Evolutionary conservation across 306 rosid species (phyloP).

Genomic region (Rosa rugosa): DNA sequence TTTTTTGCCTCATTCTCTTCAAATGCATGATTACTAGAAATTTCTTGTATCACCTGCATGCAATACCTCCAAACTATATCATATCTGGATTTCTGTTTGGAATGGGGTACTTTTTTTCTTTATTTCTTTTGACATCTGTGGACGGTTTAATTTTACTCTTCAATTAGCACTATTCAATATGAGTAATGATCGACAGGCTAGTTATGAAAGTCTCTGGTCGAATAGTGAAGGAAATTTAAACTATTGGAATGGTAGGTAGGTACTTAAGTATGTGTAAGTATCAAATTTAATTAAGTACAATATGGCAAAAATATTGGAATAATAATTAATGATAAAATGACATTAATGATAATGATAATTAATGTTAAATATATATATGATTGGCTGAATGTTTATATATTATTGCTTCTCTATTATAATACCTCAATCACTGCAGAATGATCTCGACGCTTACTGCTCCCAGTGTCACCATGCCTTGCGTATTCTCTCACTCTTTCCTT

Average conservation of each 20-base stretch:
- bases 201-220: neutral
- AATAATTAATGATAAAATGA: too few relatives aligned
- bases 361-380: too few relatives aligned
- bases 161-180: neutral
- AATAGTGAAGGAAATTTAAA: neutral
- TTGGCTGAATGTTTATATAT: too few relatives aligned
- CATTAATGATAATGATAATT: too few relatives aligned
- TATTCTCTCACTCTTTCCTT: too few relatives aligned
- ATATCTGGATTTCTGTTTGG: neutral
- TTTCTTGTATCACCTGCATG: slow-evolving; percentile 25
- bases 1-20: neutral
- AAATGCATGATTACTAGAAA: neutral
- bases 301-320: neutral
- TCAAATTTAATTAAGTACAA: neutral
- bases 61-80: neutral
- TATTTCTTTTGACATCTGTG: neutral
- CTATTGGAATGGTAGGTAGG: neutral
- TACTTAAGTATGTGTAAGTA: neutral
- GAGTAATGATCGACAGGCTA: neutral
- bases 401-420: too few relatives aligned
- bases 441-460: too few relatives aligned
- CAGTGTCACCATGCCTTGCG: too few relatives aligned
- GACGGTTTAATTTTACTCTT: neutral
- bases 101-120: neutral
- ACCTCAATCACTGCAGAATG: too few relatives aligned